A percentile compares a stretch with the other conserved stretches of the same genome.
Evolutionary conservation across 1,284 basidiomycete species (phyloP).

Genomic region (Fomitopsis betulina): DNA sequence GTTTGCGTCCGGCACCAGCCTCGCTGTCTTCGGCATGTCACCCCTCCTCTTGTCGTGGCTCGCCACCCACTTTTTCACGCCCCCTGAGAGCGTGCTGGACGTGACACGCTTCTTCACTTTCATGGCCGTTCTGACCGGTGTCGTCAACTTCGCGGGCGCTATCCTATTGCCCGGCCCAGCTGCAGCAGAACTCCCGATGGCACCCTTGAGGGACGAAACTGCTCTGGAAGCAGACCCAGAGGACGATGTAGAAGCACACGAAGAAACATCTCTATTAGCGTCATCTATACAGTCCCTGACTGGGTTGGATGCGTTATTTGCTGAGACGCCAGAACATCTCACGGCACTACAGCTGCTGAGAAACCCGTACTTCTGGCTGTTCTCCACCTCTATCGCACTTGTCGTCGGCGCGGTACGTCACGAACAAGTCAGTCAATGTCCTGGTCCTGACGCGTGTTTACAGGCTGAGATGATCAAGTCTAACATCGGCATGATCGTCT

Average conservation of each 20-base stretch:
- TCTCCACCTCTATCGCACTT: conserved; percentile 39
- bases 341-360: conserved; percentile 42
- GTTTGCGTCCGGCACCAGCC: conserved; percentile 59
- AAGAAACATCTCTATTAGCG: conserved; percentile 40
- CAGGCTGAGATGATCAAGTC: conserved; percentile 80
- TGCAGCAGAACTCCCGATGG: conserved; percentile 11
- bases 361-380: conserved; percentile 58
- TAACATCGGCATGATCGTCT: conserved; percentile 72
- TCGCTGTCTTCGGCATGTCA: conserved; percentile 72
- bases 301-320: conserved; percentile 17
- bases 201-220: conserved; percentile 5
- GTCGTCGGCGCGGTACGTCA: conserved; percentile 60
- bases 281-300: conserved; percentile 16
- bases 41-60: conserved; percentile 67
- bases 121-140: conserved; percentile 48
- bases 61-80: conserved; percentile 56
- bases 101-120: conserved; percentile 54
- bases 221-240: conserved; percentile 1
- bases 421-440: conserved; percentile 20
- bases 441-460: not conserved
- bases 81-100: conserved; percentile 43
- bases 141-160: conserved; percentile 50
- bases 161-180: conserved; percentile 19
- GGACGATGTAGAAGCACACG: conserved; percentile 22
- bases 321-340: conserved; percentile 27